phyloP scores from a whole-genome alignment of 306 rosid genomes.

The Styphnolobium japonicum region DNA sequence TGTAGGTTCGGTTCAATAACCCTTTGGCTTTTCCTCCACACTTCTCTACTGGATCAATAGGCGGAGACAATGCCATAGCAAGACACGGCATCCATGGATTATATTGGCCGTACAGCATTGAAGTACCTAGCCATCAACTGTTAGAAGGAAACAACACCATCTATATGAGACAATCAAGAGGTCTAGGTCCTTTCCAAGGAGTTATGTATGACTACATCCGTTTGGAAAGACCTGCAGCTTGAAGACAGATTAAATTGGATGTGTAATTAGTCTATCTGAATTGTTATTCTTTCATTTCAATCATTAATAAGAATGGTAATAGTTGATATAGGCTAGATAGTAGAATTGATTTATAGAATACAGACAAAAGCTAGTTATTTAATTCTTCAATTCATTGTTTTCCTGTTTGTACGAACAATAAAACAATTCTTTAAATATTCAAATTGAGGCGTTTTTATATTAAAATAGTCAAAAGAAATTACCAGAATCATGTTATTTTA shows the following conservation, averaged over 20 bases:
- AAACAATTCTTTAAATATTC: too few species aligned
- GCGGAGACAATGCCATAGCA: conserved; percentile 61
- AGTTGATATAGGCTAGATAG: too few species aligned
- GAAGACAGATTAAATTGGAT: neutral
- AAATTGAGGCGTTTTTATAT: too few species aligned
- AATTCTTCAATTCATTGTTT: too few species aligned
- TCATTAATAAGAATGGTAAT: neutral
- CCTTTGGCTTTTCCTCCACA: neutral
- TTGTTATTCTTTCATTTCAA: neutral
- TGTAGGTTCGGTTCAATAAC: conserved; percentile 50
- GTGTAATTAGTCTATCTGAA: neutral
- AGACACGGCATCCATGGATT: conserved; percentile 79
- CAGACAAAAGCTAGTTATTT: too few species aligned
- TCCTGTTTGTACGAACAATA: too few species aligned
- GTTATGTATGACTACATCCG: conserved; percentile 72
- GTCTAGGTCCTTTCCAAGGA: conserved; percentile 28
- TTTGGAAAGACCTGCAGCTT: conserved; percentile 49
- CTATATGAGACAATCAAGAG: conserved; percentile 46
- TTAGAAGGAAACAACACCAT: conserved; percentile 45
- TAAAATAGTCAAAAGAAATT: too few species aligned
- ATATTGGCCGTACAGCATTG: conserved; percentile 42
- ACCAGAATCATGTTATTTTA: too few species aligned
- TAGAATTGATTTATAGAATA: too few species aligned
- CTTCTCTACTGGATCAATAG: conserved; percentile 43
- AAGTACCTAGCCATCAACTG: conserved; percentile 24